Evolutionary conservation across 768 basidiomycete genomes (phyloP).

Genomic region (Calocybe gangraenosa): DNA sequence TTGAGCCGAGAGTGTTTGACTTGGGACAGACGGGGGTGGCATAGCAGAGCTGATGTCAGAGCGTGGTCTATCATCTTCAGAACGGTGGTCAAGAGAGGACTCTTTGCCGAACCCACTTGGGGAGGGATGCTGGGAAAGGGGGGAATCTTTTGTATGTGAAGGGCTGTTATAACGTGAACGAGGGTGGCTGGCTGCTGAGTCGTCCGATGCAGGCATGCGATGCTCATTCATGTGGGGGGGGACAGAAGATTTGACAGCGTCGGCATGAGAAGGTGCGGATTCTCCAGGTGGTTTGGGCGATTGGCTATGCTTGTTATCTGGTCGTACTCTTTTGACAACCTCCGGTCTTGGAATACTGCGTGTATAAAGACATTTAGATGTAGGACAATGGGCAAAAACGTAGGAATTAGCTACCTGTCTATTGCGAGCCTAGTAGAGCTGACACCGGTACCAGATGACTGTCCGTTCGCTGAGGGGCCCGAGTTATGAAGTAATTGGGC

Average conservation of each 20-base stretch:
- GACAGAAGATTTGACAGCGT: slow-evolving; percentile 13
- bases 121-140: slow-evolving; percentile 15
- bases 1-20: slow-evolving; percentile 74
- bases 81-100: slow-evolving; percentile 34
- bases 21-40: slow-evolving; percentile 77
- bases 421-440: slow-evolving; percentile 56
- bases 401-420: slow-evolving; percentile 48
- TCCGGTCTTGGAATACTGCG: slow-evolving; percentile 73
- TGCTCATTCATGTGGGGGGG: slow-evolving; percentile 16
- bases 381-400: slow-evolving; percentile 10
- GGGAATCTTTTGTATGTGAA: slow-evolving; percentile 16
- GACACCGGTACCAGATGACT: slow-evolving; percentile 20
- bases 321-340: slow-evolving; percentile 61
- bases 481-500: slow-evolving; percentile 39
- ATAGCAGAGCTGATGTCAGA: slow-evolving; percentile 45
- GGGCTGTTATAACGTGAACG: slow-evolving; percentile 26
- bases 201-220: slow-evolving; percentile 19
- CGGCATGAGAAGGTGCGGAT: slow-evolving; percentile 7
- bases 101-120: slow-evolving; percentile 23
- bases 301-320: slow-evolving; percentile 33
- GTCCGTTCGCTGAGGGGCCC: slow-evolving; percentile 25
- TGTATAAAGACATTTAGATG: slow-evolving; percentile 5
- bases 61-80: slow-evolving; percentile 37
- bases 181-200: slow-evolving; percentile 13
- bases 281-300: slow-evolving; percentile 27